Conservation (phyloP, 495 filamentous ascomycete genomes). For the Tuber calosporum region DNA sequence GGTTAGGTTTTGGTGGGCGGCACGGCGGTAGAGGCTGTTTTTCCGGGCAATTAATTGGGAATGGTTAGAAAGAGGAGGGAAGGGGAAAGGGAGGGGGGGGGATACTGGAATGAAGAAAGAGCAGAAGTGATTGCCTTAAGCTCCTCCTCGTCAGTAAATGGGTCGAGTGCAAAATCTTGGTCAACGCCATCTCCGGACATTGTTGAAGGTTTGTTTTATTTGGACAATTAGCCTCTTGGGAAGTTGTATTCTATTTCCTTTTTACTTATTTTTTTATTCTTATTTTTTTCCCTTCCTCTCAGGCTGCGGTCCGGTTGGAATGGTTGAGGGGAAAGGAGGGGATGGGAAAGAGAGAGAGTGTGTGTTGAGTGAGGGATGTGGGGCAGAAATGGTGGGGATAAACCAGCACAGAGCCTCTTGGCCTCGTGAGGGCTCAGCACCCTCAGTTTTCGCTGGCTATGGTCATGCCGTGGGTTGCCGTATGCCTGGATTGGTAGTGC, state of each 20-base stretch:
- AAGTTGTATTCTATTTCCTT: not conserved
- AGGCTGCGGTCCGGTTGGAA: not conserved
- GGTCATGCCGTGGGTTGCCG: no score
- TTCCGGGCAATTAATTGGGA: not conserved
- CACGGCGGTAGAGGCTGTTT: constrained; percentile 57
- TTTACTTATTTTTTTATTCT: not conserved
- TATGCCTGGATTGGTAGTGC: no score
- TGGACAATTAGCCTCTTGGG: not conserved
- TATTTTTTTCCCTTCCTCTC: not conserved
- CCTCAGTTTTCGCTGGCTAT: no score
- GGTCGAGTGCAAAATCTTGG: not conserved
- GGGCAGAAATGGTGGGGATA: not conserved
- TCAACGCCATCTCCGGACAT: not conserved
- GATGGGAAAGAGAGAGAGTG: not conserved
- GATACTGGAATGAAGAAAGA: constrained; percentile 31
- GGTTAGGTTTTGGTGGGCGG: constrained; percentile 77
- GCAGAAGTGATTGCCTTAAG: constrained; percentile 23
- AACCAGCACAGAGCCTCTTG: not conserved
- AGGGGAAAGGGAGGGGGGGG: not conserved
- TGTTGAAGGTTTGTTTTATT: not conserved
- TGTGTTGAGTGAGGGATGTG: not conserved
- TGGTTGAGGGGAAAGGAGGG: not conserved
- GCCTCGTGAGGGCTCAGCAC: no score
- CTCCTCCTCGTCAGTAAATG: constrained; percentile 24
- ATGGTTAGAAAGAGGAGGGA: not conserved